These are phyloP conservation scores for Lactarius indigo DNA, from an alignment of 768 basidiomycete genomes.

Conservation along the genomic window DNA sequence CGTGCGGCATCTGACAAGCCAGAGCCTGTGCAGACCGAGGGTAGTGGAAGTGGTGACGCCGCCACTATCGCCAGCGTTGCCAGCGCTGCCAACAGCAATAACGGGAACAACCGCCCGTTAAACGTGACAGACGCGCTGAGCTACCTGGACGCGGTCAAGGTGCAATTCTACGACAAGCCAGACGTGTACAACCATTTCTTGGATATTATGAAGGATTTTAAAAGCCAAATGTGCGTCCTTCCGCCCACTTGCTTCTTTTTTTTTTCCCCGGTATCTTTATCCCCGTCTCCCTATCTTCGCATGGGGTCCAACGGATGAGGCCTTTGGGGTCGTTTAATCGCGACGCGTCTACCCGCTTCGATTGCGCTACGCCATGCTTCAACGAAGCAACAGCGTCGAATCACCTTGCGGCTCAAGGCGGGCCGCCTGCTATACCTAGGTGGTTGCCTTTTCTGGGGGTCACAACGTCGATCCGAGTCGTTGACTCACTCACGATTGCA, in stretches of 20 bases:
- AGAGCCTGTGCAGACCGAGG: not conserved
- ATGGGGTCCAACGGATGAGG: not conserved
- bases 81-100: constrained; percentile 25
- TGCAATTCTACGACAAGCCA: constrained; percentile 83
- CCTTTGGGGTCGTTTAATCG: not conserved
- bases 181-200: constrained; percentile 93
- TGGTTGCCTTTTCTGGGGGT: constrained; percentile 14
- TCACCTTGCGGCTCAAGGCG: not conserved
- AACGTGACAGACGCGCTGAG: constrained; percentile 92
- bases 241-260: not conserved
- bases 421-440: constrained; percentile 1
- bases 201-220: constrained; percentile 99
- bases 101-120: constrained; percentile 54
- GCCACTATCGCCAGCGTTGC: not conserved
- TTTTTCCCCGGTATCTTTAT: not conserved
- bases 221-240: constrained; percentile 78
- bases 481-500: constrained; percentile 14
- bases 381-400: not conserved
- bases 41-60: not conserved
- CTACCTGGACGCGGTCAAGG: constrained; percentile 93
- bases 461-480: not conserved
- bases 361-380: not conserved
- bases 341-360: not conserved
- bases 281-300: not conserved
- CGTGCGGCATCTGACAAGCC: constrained; percentile 22